Evolutionary conservation across 2,329 filamentous ascomycete genomes (phyloP).

Genomic region (Sporothrix protearum): DNA sequence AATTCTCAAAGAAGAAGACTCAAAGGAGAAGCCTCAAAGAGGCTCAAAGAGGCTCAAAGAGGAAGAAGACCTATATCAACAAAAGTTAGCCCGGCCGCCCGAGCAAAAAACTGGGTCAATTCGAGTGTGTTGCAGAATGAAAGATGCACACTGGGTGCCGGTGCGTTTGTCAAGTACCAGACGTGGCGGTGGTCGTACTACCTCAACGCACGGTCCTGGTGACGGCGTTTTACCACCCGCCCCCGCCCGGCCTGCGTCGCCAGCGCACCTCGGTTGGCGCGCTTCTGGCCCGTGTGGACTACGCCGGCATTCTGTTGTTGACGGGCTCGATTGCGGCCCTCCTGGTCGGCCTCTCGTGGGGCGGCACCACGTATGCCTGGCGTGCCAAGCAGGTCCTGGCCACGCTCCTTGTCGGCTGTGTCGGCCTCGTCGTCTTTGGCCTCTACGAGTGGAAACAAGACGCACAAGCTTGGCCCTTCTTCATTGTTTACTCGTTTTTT

Average conservation of each 20-base stretch:
- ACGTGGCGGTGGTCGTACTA: conserved; percentile 15
- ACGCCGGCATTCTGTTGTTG: not conserved
- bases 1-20: no score
- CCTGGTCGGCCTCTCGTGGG: not conserved
- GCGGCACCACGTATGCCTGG: conserved; percentile 11
- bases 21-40: not conserved
- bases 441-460: conserved; percentile 7
- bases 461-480: no score
- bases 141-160: conserved; percentile 3
- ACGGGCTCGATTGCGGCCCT: not conserved
- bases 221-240: not conserved
- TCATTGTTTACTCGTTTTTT: not conserved
- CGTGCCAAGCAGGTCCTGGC: not conserved
- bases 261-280: not conserved
- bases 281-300: not conserved
- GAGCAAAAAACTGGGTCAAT: conserved; percentile 1
- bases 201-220: not conserved
- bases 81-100: conserved; percentile 8
- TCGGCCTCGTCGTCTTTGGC: not conserved
- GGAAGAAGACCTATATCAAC: no score
- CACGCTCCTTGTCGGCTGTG: not conserved
- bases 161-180: conserved; percentile 15
- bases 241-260: not conserved
- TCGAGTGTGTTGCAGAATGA: no score
- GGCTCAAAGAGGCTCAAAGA: not conserved